Base-by-base conservation (phyloP, 371 early-diverging fungal species). In the Umbelopsis sp. region DNA sequence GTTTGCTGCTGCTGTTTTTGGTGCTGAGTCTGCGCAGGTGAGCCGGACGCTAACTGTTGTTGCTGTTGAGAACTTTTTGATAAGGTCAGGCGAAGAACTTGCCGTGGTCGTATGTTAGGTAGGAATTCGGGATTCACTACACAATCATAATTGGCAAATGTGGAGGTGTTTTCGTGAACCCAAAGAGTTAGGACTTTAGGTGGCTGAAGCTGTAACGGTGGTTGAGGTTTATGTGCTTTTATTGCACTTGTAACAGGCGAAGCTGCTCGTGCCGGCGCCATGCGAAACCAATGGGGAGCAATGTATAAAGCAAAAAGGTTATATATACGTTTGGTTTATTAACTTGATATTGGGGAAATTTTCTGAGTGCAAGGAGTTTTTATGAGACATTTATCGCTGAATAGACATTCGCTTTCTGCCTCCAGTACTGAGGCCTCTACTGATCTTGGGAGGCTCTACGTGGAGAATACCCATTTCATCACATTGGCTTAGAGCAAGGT, bases 111-210 rank as follows among this genome's bases (percentile, higher is more conserved):
- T 37, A 93, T 78, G 24, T 83, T 86, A 0, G 95, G 92, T 65
- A 97, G 92, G 65, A 80, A 85, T 63, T 92, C 87, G 6, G 95
- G 93, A 75, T 94, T 93, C 48, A 97, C 77, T 16, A 96, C 85
- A 53, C 96, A 86, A 65, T 96, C 96, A 38, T 86, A 88, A 32
- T 83, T 72, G 11, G 90, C 90, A 45, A 74, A 75, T 32, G 62
- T 64, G 0, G 74, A 66, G 18, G 76, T 70, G 4, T 74, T 74
- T 62, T 83, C 83, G 52, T 83, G 83, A 22, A 83, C 74, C 83
- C 83, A 83, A 24, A 83, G 69, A 4, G 77, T 73, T 20, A 78
- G 73, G 1, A 81, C 80, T 50, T 80, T 83, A n/a, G 71, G 35
- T 48, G 57, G 29, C 35, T 35, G 12, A 29, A 8, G 22, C 52